A percentile compares a stretch with the other conserved stretches of the same genome.
phyloP scores from a whole-genome alignment of 306 rosid species.

The Trifolium fragiferum region DNA sequence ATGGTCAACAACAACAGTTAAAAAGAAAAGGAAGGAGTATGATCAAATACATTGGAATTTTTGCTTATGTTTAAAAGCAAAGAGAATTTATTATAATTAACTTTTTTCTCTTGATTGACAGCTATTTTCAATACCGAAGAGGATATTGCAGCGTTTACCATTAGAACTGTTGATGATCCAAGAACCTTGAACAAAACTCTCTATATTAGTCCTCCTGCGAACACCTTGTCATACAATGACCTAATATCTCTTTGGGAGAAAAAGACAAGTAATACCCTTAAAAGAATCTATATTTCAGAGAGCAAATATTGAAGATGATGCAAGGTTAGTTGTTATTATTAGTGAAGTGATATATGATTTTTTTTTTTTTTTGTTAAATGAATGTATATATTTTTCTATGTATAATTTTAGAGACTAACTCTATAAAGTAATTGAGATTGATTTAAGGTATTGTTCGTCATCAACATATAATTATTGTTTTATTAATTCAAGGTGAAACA shows the following conservation, averaged over 20 bases:
- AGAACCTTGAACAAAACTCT: slow-evolving; percentile 55
- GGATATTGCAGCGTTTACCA: slow-evolving; percentile 45
- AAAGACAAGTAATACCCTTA: slow-evolving; percentile 44
- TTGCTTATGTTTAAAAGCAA: not conserved
- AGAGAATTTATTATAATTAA: not conserved
- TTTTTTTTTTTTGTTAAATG: no score
- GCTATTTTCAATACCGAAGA: slow-evolving; percentile 51
- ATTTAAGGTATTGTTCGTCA: not conserved
- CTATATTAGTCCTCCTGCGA: slow-evolving; percentile 41
- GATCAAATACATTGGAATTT: not conserved
- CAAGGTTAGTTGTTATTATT: slow-evolving; percentile 29
- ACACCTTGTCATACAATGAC: slow-evolving; percentile 49
- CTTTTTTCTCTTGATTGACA: not conserved
- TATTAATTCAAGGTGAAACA: not conserved
- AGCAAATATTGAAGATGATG: slow-evolving; percentile 31
- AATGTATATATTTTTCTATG: no score
- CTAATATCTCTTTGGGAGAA: slow-evolving; percentile 56
- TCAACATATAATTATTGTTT: not conserved
- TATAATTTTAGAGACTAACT: no score
- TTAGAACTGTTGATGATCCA: slow-evolving; percentile 52
- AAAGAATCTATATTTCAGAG: slow-evolving; percentile 37
- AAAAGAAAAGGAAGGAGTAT: no score
- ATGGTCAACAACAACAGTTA: no score
- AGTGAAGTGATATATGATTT: no score
- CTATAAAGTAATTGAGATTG: no score